Evolutionary conservation across 2,329 filamentous ascomycete species (phyloP).

Genomic region (Gaeumannomyces sp.): DNA sequence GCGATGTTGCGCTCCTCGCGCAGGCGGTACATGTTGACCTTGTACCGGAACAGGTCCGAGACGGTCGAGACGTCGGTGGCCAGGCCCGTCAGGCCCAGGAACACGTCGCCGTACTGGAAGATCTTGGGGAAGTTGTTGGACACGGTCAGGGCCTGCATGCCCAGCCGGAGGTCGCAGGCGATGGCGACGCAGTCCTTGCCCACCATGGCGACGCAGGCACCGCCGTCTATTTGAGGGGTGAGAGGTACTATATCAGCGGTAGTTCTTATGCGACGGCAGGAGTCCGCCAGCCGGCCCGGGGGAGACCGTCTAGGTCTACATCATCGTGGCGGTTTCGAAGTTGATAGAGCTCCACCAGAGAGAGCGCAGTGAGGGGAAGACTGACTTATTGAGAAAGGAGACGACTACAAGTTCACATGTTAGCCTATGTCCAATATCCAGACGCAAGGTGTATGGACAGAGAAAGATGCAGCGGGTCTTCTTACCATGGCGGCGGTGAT

Average conservation of each 20-base stretch:
- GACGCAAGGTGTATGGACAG: constrained; percentile 5
- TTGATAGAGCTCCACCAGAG: constrained; percentile 2
- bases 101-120: constrained; percentile 94
- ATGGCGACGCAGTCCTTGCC: constrained; percentile 99
- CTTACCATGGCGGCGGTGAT: constrained; percentile 12
- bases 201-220: constrained; percentile 96
- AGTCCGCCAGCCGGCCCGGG: too few species aligned
- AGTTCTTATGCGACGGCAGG: too few species aligned
- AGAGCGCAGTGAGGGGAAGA: constrained; percentile 14
- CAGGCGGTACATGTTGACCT: constrained; percentile 99
- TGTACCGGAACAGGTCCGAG: constrained; percentile 96
- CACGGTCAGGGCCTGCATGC: constrained; percentile 91
- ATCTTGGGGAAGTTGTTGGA: constrained; percentile 99
- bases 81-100: constrained; percentile 91
- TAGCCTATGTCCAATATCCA: neutral
- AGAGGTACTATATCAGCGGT: neutral
- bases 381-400: constrained; percentile 93
- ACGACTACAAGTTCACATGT: constrained; percentile 51
- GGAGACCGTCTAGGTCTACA: too few species aligned
- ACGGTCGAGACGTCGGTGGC: constrained; percentile 95
- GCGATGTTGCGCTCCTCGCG: constrained; percentile 96
- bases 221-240: constrained; percentile 54
- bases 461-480: constrained; percentile 9
- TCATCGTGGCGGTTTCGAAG: constrained; percentile 9
- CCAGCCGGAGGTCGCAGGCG: constrained; percentile 95